Percentiles rank a stretch among this genome's conserved stretches.
Conservation (phyloP, 768 basidiomycete genomes). For the Trametes cinnabarina region DNA sequence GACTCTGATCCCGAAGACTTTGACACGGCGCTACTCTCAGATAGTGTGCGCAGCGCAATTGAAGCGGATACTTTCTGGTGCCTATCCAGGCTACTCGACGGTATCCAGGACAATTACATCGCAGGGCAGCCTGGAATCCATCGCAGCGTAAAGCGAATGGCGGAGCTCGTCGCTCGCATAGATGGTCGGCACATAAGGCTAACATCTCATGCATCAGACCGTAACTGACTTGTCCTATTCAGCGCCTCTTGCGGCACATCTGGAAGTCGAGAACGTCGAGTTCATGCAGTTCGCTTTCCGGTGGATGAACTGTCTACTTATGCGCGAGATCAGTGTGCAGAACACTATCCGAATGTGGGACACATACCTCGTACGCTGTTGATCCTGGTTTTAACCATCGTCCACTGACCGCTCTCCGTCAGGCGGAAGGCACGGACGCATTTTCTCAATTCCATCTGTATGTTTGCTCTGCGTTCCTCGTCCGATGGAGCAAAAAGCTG, state of each 20-base stretch:
- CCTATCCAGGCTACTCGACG: constrained; percentile 89
- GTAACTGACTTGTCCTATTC: not conserved
- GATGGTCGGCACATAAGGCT: constrained; percentile 57
- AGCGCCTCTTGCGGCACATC: constrained; percentile 87
- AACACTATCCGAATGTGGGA: constrained; percentile 99
- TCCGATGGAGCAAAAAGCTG: constrained; percentile 91
- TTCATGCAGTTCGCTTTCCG: constrained; percentile 99
- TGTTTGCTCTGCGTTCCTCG: constrained; percentile 96
- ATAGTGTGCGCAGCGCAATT: constrained; percentile 71
- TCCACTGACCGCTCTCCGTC: not conserved
- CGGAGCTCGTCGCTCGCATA: constrained; percentile 86
- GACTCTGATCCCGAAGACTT: constrained; percentile 90
- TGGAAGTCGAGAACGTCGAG: constrained; percentile 90
- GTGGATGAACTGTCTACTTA: constrained; percentile 99
- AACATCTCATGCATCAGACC: not conserved
- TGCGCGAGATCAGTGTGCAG: constrained; percentile 95
- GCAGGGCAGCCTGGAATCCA: constrained; percentile 96
- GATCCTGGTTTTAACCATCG: not conserved
- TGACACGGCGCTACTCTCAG: constrained; percentile 74
- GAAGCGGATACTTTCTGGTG: constrained; percentile 99
- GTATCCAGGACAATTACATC: constrained; percentile 98
- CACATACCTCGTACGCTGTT: constrained; percentile 83
- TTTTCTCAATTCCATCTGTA: constrained; percentile 99
- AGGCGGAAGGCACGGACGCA: constrained; percentile 97
- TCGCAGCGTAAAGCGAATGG: constrained; percentile 89